phyloP scores from a whole-genome alignment of 768 basidiomycete genomes.

The Polyporus arcularius region DNA sequence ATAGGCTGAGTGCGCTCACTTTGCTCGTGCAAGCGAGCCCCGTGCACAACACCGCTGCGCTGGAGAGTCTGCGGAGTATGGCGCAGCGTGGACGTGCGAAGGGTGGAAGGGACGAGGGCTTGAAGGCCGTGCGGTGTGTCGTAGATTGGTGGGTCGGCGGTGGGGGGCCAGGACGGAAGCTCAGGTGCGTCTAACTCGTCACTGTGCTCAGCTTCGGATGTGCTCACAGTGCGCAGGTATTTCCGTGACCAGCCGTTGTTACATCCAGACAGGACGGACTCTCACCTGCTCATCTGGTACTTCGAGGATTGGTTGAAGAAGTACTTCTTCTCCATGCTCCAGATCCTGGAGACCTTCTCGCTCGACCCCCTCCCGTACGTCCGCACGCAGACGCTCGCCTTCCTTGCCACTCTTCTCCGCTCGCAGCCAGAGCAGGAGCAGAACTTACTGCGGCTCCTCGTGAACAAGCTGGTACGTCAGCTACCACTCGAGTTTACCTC shows the following conservation, averaged over 20 bases:
- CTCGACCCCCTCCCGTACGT: conserved; percentile 88
- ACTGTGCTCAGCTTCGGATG: neutral
- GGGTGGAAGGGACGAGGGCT: conserved; percentile 88
- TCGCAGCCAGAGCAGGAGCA: conserved; percentile 98
- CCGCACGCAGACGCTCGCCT: conserved; percentile 77
- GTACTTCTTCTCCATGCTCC: conserved; percentile 90
- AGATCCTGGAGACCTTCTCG: conserved; percentile 86
- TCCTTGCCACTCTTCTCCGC: conserved; percentile 78
- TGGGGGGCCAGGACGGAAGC: conserved; percentile 83
- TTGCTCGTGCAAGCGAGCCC: conserved; percentile 88
- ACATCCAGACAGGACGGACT: conserved; percentile 65
- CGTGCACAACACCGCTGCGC: conserved; percentile 77
- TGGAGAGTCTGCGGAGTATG: conserved; percentile 76
- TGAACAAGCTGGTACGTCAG: conserved; percentile 83
- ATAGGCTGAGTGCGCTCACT: conserved; percentile 88
- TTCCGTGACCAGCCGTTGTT: conserved; percentile 84
- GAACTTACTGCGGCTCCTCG: conserved; percentile 87
- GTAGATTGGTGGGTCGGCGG: conserved; percentile 99
- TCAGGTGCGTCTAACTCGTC: conserved; percentile 58
- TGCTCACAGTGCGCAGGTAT: conserved; percentile 53
- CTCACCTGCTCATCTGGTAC: conserved; percentile 78
- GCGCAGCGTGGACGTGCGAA: conserved; percentile 77
- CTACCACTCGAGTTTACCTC: neutral
- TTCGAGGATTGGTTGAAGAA: conserved; percentile 99
- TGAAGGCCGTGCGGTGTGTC: conserved; percentile 88